phyloP scores from a whole-genome alignment of 768 basidiomycete genomes.

The Kockovaella imperatae region DNA sequence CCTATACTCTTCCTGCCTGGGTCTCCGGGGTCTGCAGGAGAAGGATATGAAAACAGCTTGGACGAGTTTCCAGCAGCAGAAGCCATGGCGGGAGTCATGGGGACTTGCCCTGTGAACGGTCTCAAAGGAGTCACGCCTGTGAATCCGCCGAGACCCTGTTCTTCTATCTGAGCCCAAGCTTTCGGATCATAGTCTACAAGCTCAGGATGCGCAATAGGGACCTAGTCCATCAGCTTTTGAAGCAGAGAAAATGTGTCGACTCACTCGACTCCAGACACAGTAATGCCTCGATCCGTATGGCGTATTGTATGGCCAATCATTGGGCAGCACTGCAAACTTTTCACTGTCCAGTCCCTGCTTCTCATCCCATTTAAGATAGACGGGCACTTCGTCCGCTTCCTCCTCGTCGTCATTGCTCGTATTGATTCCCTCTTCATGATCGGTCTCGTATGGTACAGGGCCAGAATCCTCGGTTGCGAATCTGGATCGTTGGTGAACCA shows the following conservation, averaged over 20 bases:
- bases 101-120: background rate
- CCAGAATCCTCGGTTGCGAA: background rate
- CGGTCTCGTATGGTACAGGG: background rate
- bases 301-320: constrained; percentile 44
- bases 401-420: constrained; percentile 7
- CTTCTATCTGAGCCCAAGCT: constrained; percentile 34
- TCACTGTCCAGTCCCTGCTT: constrained; percentile 20
- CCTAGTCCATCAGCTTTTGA: constrained; percentile 11
- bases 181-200: constrained; percentile 27
- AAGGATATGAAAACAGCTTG: background rate
- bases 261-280: constrained; percentile 41
- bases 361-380: constrained; percentile 18
- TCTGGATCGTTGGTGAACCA: background rate
- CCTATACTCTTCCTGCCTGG: background rate
- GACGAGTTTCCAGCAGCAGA: background rate
- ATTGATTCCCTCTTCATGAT: background rate
- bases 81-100: background rate
- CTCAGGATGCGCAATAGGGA: constrained; percentile 40
- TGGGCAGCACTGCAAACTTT: constrained; percentile 35
- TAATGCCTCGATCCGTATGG: constrained; percentile 39
- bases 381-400: constrained; percentile 5
- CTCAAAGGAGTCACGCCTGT: constrained; percentile 29
- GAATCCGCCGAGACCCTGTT: constrained; percentile 39
- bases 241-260: constrained; percentile 1
- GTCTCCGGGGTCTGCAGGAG: background rate